phyloP scores from a whole-genome alignment of 768 basidiomycete species.

The Neoboletus subvelutipes region DNA sequence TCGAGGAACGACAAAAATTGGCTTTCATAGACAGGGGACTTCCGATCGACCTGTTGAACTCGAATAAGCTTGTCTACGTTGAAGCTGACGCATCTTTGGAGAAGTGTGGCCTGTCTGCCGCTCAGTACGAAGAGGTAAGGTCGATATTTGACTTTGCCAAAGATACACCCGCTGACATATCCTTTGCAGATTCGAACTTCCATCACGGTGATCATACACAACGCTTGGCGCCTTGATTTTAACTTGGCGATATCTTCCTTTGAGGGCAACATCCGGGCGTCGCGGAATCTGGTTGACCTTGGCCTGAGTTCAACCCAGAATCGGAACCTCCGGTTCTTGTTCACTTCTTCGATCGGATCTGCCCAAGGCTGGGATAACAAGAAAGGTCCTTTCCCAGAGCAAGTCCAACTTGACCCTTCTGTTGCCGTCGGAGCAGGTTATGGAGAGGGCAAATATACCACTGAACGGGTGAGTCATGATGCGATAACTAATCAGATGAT shows the following conservation, averaged over 20 bases:
- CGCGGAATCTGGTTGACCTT: slow-evolving; percentile 37
- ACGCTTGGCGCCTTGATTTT: slow-evolving; percentile 47
- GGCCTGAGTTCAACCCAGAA: slow-evolving; percentile 29
- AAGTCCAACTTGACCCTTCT: slow-evolving; percentile 29
- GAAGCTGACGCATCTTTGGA: slow-evolving; percentile 33
- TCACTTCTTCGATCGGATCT: slow-evolving; percentile 42
- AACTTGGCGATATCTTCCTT: slow-evolving; percentile 42
- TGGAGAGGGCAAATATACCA: slow-evolving; percentile 45
- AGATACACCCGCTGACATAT: background rate
- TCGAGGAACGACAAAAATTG: slow-evolving; percentile 27
- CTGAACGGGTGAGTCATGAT: slow-evolving; percentile 34
- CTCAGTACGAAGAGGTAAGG: slow-evolving; percentile 20
- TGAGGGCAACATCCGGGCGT: slow-evolving; percentile 40
- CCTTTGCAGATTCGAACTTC: slow-evolving; percentile 31
- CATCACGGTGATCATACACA: slow-evolving; percentile 40
- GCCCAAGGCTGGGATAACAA: slow-evolving; percentile 31
- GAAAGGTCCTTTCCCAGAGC: slow-evolving; percentile 37
- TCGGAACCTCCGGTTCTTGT: slow-evolving; percentile 35
- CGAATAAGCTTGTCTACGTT: slow-evolving; percentile 35
- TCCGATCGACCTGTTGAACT: slow-evolving; percentile 25
- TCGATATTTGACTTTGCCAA: background rate
- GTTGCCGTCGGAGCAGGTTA: slow-evolving; percentile 44
- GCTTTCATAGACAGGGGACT: slow-evolving; percentile 35
- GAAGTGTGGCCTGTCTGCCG: slow-evolving; percentile 30
- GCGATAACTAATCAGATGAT: background rate